phyloP scores from a whole-genome alignment of 2,329 filamentous ascomycete species.

The Helminthosporium solani region DNA sequence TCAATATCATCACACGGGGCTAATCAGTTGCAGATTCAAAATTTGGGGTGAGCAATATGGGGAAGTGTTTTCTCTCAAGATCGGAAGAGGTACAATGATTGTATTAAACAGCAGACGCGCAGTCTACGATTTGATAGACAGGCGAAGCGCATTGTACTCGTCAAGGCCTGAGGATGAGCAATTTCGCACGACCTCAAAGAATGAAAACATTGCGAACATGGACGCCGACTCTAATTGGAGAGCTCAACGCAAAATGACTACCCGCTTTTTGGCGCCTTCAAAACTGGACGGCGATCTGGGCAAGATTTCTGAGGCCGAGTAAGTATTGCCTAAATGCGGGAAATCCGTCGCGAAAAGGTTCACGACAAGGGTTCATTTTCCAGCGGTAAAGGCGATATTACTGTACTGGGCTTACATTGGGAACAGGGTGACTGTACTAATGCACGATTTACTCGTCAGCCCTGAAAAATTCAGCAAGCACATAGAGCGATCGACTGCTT shows the following conservation, averaged over 20 bases:
- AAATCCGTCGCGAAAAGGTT: background rate
- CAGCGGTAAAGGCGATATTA: no score
- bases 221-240: slow-evolving; percentile 18
- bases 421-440: background rate
- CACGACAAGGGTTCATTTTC: no score
- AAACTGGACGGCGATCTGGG: slow-evolving; percentile 20
- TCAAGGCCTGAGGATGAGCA: slow-evolving; percentile 45
- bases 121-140: slow-evolving; percentile 55
- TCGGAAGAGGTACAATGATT: slow-evolving; percentile 51
- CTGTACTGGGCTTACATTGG: no score
- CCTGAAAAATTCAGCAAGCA: slow-evolving; percentile 44
- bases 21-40: no score
- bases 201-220: slow-evolving; percentile 22
- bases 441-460: slow-evolving; percentile 47
- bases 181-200: no score
- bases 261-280: slow-evolving; percentile 18
- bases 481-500: slow-evolving; percentile 10
- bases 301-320: slow-evolving; percentile 26
- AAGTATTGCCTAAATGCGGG: slow-evolving; percentile 4
- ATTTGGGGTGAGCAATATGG: slow-evolving; percentile 57
- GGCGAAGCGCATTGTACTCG: slow-evolving; percentile 51
- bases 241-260: slow-evolving; percentile 21
- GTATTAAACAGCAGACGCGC: slow-evolving; percentile 48
- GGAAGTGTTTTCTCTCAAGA: slow-evolving; percentile 53
- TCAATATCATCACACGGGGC: no score